phyloP scores from a whole-genome alignment of 208 protist genomes.

The Trichomonas tenax region DNA sequence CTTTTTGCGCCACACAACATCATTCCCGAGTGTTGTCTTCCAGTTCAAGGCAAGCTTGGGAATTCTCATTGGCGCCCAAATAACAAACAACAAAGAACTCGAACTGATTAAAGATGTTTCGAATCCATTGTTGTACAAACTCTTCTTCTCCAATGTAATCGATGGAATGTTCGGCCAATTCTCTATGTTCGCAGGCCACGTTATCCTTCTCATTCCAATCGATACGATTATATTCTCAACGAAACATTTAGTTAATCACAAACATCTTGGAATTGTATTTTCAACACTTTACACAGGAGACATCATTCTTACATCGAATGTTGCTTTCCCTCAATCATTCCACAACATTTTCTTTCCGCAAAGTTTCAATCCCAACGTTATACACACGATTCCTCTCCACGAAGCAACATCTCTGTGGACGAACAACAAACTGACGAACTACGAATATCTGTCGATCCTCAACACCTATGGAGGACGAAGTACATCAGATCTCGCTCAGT shows the following conservation, averaged over 20 bases:
- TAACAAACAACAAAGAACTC: not conserved
- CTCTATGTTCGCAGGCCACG: not conserved
- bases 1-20: not conserved
- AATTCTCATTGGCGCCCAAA: not conserved
- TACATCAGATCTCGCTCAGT: not conserved
- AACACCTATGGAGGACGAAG: not conserved
- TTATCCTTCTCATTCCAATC: not conserved
- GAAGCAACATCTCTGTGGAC: not conserved
- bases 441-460: not conserved
- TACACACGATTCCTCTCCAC: not conserved
- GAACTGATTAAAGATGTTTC: not conserved
- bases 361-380: not conserved
- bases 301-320: not conserved
- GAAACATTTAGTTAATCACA: not conserved
- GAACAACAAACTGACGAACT: not conserved
- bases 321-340: not conserved
- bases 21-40: not conserved
- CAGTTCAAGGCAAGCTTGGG: not conserved
- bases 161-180: not conserved
- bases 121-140: not conserved
- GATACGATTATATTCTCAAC: not conserved
- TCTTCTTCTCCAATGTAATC: not conserved
- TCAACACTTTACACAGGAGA: not conserved
- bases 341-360: not conserved
- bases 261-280: not conserved